These are phyloP conservation scores for Botrytis deweyae DNA, from an alignment of 2,329 filamentous ascomycete genomes.

Conservation along the genomic window DNA sequence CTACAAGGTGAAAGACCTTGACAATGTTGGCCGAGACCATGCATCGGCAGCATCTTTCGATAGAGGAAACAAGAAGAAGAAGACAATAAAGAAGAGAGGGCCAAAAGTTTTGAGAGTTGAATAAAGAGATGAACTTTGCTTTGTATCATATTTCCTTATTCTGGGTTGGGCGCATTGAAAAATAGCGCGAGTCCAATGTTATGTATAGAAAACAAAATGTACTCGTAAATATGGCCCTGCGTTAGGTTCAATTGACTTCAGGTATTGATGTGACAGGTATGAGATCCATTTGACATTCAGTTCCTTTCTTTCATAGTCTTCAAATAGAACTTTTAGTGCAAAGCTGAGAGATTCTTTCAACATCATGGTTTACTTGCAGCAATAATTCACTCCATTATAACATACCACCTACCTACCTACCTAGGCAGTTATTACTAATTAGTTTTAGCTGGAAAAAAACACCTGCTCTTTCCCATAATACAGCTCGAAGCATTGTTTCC, in stretches of 20 bases:
- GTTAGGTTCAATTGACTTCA: background rate
- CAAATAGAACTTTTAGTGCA: no score
- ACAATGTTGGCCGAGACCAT: slow-evolving; percentile 92
- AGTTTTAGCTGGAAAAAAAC: background rate
- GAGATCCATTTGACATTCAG: background rate
- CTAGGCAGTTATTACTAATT: background rate
- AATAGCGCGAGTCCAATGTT: slow-evolving; percentile 25
- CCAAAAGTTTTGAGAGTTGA: slow-evolving; percentile 70
- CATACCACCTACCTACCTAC: background rate
- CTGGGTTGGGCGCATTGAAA: slow-evolving; percentile 26
- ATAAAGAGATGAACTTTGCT: slow-evolving; percentile 44
- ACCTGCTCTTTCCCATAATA: background rate
- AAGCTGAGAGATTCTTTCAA: background rate
- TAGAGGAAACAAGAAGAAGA: slow-evolving; percentile 82
- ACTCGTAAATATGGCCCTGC: slow-evolving; percentile 30
- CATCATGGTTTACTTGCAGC: background rate
- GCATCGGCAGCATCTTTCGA: slow-evolving; percentile 68
- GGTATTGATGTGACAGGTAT: slow-evolving; percentile 1
- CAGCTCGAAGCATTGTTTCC: background rate
- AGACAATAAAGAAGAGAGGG: slow-evolving; percentile 69
- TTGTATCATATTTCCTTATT: slow-evolving; percentile 38
- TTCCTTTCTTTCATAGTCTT: background rate
- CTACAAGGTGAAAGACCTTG: slow-evolving; percentile 99
- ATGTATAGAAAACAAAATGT: slow-evolving; percentile 36
- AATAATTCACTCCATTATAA: background rate